Evolutionary conservation across 768 basidiomycete species (phyloP), one percentile per base, ranked within the genome.

Genomic region (Pilatotrama ljubarskyi): DNA sequence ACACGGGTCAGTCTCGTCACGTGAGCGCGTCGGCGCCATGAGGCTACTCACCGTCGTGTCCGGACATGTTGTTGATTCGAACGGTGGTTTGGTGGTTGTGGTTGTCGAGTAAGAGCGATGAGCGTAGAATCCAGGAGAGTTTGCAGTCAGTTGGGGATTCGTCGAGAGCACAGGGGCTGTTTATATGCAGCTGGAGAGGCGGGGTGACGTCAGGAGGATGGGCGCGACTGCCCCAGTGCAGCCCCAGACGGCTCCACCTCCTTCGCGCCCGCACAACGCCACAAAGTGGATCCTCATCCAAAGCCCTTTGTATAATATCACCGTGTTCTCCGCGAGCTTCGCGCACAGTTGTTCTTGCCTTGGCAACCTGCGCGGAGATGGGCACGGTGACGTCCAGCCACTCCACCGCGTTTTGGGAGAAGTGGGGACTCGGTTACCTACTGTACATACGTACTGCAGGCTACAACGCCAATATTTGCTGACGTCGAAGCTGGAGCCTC

Each of bases 21-120:
- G 52, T 42, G 46, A 40, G 44, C 35, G 52, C 37, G 58, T 59
- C n/a, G 25, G 18, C 29, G 11, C 6, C 9, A 37, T 18, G 26
- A 38, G 15, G 25, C 17, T 20, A 26, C 51, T 36, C n/a, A 60
- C 59, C 50, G 38, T 60, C 59, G 47, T 60, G 52, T 42, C 52
- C 52, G 38, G 59, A 60, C 59, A 60, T 60, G 44, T 46, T 54
- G 51, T 41, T 37, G 36, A 37, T 40, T 37, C 13, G 41, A 40
- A 24, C 1, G 22, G 42, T 55, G 22, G 42, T 29, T 15, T 25
- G 38, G 20, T 52, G 10, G 51, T 29, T 6, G 18, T 24, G 42
- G 22, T 2, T 36, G 32, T 20, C 38, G 54, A 40, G 41, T 14
- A 0, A 5, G 26, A 14, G 20, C 8, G 43, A 25, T 24, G 43